Percentiles rank a stretch among this genome's conserved stretches.
Evolutionary conservation across 352 stramenopile genomes (phyloP).

Genomic region (Blastocystis sp.): DNA sequence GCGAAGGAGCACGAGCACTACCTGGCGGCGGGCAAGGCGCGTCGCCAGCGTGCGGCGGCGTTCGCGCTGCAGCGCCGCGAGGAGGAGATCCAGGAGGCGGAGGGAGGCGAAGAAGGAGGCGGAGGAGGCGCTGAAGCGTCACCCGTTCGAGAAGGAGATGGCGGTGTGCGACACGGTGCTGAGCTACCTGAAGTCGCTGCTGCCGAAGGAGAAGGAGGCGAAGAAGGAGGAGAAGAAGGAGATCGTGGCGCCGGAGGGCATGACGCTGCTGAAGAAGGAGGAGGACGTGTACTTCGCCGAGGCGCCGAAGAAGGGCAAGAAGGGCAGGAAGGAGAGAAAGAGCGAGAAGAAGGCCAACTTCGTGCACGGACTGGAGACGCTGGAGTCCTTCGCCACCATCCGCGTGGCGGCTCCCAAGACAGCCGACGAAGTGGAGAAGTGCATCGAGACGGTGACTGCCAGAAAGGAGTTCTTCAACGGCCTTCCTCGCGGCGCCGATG

Average conservation of each 20-base stretch:
- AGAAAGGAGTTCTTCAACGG: conserved; percentile 68
- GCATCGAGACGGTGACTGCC: conserved; percentile 7
- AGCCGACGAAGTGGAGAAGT: conserved; percentile 17
- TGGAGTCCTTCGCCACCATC: conserved; percentile 55
- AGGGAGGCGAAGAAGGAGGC: conserved; percentile 38
- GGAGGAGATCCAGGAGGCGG: conserved; percentile 5
- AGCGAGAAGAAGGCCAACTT: conserved; percentile 33
- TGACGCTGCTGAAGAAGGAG: conserved; percentile 64
- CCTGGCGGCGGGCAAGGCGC: neutral
- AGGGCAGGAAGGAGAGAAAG: conserved; percentile 30
- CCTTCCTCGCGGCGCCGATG: conserved; percentile 59
- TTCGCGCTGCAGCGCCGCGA: conserved; percentile 7
- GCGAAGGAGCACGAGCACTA: conserved; percentile 22
- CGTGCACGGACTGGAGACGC: conserved; percentile 10
- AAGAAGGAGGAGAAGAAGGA: neutral
- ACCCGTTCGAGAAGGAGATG: conserved; percentile 65
- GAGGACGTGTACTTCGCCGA: conserved; percentile 45
- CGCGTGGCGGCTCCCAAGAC: conserved; percentile 27
- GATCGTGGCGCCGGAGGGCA: conserved; percentile 45
- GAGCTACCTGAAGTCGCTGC: conserved; percentile 50
- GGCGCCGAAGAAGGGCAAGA: conserved; percentile 11
- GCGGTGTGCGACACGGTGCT: conserved; percentile 44
- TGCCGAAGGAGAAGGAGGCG: conserved; percentile 32
- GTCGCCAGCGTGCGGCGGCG: neutral
- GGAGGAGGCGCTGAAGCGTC: conserved; percentile 54